These are phyloP conservation scores for Lathyrus sativus DNA, from an alignment of 306 rosid species.

Conservation along the genomic window DNA sequence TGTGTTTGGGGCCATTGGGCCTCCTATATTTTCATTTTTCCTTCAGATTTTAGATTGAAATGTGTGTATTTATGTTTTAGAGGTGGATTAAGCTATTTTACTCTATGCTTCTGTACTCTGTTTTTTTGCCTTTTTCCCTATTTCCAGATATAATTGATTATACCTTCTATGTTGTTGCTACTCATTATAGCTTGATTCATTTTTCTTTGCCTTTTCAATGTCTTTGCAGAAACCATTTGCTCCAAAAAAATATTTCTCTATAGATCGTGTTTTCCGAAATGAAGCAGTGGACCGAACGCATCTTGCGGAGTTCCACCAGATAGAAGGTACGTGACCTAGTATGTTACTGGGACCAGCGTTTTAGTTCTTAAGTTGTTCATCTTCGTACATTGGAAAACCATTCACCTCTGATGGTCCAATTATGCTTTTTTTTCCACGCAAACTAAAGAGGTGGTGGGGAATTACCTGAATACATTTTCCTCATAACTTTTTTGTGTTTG, in stretches of 20 bases:
- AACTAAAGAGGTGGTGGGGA: background rate
- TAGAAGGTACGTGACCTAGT: constrained; percentile 69
- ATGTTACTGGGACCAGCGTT: constrained; percentile 1
- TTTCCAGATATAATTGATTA: constrained; percentile 13
- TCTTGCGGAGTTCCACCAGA: constrained; percentile 98
- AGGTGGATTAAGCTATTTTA: constrained; percentile 17
- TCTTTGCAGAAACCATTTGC: constrained; percentile 74
- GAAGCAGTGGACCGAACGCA: constrained; percentile 99
- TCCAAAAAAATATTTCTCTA: constrained; percentile 89
- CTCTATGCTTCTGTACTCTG: background rate
- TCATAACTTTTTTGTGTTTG: background rate
- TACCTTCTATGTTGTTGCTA: constrained; percentile 11
- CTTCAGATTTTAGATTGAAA: constrained; percentile 8
- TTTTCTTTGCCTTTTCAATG: constrained; percentile 25
- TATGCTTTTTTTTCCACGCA: constrained; percentile 2
- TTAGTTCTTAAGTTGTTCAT: constrained; percentile 19
- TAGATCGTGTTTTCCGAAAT: constrained; percentile 95
- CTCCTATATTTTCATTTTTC: constrained; percentile 17
- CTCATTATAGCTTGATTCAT: background rate
- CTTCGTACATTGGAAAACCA: constrained; percentile 16
- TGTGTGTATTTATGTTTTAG: constrained; percentile 28
- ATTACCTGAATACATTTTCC: constrained; percentile 8
- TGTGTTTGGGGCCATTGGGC: constrained; percentile 20
- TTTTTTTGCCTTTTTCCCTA: background rate
- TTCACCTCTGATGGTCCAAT: constrained; percentile 5